These are phyloP conservation scores for Komagataella pseudopastoris DNA, from an alignment of 805 yeast genomes.

Conservation along the genomic window DNA sequence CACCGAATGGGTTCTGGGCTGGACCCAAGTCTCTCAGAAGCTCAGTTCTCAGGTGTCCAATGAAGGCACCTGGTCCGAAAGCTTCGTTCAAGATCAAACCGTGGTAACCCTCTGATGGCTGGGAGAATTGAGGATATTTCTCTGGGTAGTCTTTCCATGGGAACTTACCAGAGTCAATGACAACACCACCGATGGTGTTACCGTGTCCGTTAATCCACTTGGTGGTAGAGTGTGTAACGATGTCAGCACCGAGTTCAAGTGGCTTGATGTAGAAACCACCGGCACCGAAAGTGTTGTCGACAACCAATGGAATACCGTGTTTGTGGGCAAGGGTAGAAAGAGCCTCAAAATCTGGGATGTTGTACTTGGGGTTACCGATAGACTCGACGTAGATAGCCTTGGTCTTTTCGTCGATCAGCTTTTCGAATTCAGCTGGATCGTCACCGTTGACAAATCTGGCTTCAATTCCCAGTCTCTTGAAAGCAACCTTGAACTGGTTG, in stretches of 20 bases:
- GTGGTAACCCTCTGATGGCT: slow-evolving; percentile 91
- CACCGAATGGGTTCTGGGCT: slow-evolving; percentile 72
- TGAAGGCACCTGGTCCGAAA: slow-evolving; percentile 68
- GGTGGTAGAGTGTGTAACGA: slow-evolving; percentile 88
- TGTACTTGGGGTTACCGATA: slow-evolving; percentile 87
- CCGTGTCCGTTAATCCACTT: slow-evolving; percentile 99
- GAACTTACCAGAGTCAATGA: slow-evolving; percentile 85
- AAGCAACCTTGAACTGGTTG: slow-evolving; percentile 87
- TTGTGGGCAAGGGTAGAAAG: slow-evolving; percentile 69
- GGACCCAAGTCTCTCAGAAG: slow-evolving; percentile 90
- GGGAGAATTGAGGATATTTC: slow-evolving; percentile 81
- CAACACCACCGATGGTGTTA: slow-evolving; percentile 83
- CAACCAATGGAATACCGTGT: slow-evolving; percentile 81
- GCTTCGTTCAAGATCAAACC: slow-evolving; percentile 76
- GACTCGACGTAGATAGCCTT: slow-evolving; percentile 84
- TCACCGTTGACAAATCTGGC: slow-evolving; percentile 80
- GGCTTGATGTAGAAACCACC: slow-evolving; percentile 86
- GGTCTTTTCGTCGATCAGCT: slow-evolving; percentile 68
- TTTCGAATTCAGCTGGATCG: slow-evolving; percentile 53
- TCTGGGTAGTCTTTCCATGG: slow-evolving; percentile 80
- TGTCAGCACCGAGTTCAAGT: slow-evolving; percentile 80
- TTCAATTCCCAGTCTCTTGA: slow-evolving; percentile 80
- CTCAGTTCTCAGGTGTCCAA: slow-evolving; percentile 72
- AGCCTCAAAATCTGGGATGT: slow-evolving; percentile 80
- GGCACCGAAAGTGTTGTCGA: slow-evolving; percentile 94